Percentiles rank a stretch among this genome's conserved stretches.
phyloP scores from a whole-genome alignment of 345 rosid genomes.

The Populus ilicifolia region DNA sequence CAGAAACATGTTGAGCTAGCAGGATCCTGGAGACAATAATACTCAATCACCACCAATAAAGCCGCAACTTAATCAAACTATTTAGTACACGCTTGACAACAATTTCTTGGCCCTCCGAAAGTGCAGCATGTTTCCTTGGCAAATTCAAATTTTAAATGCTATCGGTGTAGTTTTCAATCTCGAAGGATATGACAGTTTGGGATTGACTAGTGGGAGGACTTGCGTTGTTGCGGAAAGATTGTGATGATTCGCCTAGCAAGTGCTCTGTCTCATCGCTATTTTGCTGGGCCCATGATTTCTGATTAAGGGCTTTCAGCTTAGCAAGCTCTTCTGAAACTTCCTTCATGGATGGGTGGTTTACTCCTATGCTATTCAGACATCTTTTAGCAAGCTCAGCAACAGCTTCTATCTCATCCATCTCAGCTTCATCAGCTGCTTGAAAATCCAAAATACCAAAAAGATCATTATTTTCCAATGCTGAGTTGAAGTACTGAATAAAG shows the following conservation, averaged over 20 bases:
- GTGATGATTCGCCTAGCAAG: neutral
- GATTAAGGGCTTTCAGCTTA: neutral
- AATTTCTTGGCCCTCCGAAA: no score
- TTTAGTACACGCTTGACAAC: no score
- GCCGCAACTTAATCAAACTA: no score
- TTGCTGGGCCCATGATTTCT: neutral
- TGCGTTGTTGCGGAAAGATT: neutral
- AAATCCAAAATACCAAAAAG: neutral
- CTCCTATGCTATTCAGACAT: neutral
- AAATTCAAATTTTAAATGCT: no score
- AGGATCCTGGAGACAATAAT: no score
- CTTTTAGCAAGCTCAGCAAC: neutral
- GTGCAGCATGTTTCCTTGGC: neutral
- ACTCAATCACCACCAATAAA: no score
- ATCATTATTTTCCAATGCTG: neutral
- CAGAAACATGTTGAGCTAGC: no score
- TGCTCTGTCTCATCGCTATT: neutral
- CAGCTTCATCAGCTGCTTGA: neutral
- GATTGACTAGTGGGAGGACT: neutral
- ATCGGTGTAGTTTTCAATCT: no score
- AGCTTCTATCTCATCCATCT: neutral
- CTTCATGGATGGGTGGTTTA: neutral
- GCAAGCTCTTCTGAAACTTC: neutral
- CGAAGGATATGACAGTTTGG: no score
- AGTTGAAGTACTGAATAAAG: conserved; percentile 14